These are phyloP conservation scores for Alternaria dauci DNA, from an alignment of 2,329 filamentous ascomycete species.

Conservation along the genomic window DNA sequence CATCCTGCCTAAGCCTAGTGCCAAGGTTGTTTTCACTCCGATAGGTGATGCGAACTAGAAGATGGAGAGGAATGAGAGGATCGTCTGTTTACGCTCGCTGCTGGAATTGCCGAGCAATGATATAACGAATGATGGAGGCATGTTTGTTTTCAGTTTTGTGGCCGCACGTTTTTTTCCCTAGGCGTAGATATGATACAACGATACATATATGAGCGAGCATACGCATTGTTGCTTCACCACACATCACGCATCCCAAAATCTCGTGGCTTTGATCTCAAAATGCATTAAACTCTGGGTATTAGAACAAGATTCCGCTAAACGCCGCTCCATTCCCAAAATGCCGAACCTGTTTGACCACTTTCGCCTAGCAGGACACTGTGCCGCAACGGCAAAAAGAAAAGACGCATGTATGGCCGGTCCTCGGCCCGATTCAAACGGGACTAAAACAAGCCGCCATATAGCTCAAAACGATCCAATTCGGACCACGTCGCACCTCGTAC, in stretches of 20 bases:
- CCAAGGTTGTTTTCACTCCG: slow-evolving; percentile 21
- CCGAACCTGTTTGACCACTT: not conserved
- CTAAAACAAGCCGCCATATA: not conserved
- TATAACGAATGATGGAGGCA: not conserved
- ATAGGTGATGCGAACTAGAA: not conserved
- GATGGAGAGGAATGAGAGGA: not conserved
- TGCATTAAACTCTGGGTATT: not conserved
- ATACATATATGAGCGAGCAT: not conserved
- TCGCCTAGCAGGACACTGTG: not conserved
- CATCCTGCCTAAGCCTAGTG: slow-evolving; percentile 21
- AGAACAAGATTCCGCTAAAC: not conserved
- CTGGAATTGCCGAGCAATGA: slow-evolving; percentile 2
- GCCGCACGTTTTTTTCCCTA: not conserved
- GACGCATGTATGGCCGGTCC: not conserved
- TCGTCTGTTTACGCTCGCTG: not conserved
- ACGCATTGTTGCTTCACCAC: not conserved
- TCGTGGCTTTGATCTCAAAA: not conserved
- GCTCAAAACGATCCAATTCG: not conserved
- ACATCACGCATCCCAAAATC: not conserved
- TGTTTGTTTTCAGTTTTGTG: not conserved
- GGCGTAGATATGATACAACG: not conserved
- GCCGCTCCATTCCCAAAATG: not conserved
- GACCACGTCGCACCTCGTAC: slow-evolving; percentile 1
- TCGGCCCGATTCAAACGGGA: not conserved
- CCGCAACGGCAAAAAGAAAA: not conserved